Percentiles rank a stretch among this genome's conserved stretches.
These are phyloP conservation scores for Cadophora luteo-olivacea DNA, from an alignment of 2,329 filamentous ascomycete species.

Conservation along the genomic window DNA sequence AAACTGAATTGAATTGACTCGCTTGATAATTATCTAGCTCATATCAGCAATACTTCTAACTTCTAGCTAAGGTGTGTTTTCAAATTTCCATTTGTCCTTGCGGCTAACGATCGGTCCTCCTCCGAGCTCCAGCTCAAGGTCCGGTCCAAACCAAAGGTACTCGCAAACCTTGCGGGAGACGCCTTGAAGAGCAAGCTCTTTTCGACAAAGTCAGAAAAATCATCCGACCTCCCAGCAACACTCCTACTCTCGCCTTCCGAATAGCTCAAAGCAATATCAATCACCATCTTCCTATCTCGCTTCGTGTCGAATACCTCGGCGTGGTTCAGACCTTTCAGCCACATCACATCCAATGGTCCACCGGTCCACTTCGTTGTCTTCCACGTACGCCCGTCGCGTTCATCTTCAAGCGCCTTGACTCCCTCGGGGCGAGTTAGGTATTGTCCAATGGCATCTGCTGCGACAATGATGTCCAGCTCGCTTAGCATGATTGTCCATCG, in stretches of 20 bases:
- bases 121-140: not conserved
- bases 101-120: not conserved
- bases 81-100: not conserved
- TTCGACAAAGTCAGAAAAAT: slow-evolving; percentile 6
- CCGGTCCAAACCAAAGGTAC: slow-evolving; percentile 5
- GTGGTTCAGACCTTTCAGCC: slow-evolving; percentile 59
- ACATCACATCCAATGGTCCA: slow-evolving; percentile 51
- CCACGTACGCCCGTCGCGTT: slow-evolving; percentile 38
- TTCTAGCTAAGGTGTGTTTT: not conserved
- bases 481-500: slow-evolving; percentile 54
- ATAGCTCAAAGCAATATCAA: slow-evolving; percentile 4
- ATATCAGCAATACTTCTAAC: not conserved
- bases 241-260: not conserved
- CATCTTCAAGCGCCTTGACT: not conserved
- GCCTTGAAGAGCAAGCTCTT: slow-evolving; percentile 4
- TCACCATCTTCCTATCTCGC: slow-evolving; percentile 9
- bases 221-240: not conserved
- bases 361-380: slow-evolving; percentile 19
- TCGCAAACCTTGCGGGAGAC: slow-evolving; percentile 4
- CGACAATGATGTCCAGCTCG: slow-evolving; percentile 58
- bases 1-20: not conserved
- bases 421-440: slow-evolving; percentile 49
- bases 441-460: slow-evolving; percentile 54
- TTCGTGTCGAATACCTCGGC: slow-evolving; percentile 53
- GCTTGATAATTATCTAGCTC: not conserved